These are phyloP conservation scores for Penicillium sp. DNA, from an alignment of 2,329 filamentous ascomycete genomes.

Conservation along the genomic window DNA sequence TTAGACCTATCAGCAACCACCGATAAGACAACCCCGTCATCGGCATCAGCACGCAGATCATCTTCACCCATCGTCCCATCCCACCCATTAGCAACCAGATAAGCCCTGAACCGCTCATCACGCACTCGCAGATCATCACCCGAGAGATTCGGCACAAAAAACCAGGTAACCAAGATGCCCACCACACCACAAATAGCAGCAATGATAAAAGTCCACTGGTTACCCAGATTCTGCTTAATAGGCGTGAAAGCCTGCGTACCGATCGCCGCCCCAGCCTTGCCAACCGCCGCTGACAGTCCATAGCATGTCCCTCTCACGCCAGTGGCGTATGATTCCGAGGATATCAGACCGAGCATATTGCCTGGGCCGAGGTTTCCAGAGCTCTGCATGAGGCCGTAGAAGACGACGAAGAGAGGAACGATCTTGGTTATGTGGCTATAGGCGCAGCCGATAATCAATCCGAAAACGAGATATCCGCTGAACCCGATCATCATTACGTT, in stretches of 20 bases:
- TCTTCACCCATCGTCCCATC: slow-evolving; percentile 45
- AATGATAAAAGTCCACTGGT: slow-evolving; percentile 51
- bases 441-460: slow-evolving; percentile 49
- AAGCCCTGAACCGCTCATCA: slow-evolving; percentile 45
- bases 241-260: slow-evolving; percentile 50
- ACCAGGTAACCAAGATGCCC: slow-evolving; percentile 46
- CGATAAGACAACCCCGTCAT: slow-evolving; percentile 17
- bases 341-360: slow-evolving; percentile 49
- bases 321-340: slow-evolving; percentile 50
- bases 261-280: slow-evolving; percentile 50
- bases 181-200: slow-evolving; percentile 49
- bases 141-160: slow-evolving; percentile 46
- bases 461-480: slow-evolving; percentile 48
- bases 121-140: slow-evolving; percentile 43
- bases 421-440: slow-evolving; percentile 48
- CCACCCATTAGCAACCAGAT: slow-evolving; percentile 45
- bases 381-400: slow-evolving; percentile 50
- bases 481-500: slow-evolving; percentile 51
- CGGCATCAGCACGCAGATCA: slow-evolving; percentile 34
- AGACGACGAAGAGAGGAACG: slow-evolving; percentile 49
- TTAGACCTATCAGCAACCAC: not conserved
- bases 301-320: slow-evolving; percentile 51
- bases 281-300: slow-evolving; percentile 49
- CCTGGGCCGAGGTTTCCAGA: slow-evolving; percentile 50
- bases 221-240: slow-evolving; percentile 44